Evolutionary conservation across 2,329 filamentous ascomycete species (phyloP), one percentile per base, ranked within the genome.

Genomic region (Arthrobotrys musiformis): DNA sequence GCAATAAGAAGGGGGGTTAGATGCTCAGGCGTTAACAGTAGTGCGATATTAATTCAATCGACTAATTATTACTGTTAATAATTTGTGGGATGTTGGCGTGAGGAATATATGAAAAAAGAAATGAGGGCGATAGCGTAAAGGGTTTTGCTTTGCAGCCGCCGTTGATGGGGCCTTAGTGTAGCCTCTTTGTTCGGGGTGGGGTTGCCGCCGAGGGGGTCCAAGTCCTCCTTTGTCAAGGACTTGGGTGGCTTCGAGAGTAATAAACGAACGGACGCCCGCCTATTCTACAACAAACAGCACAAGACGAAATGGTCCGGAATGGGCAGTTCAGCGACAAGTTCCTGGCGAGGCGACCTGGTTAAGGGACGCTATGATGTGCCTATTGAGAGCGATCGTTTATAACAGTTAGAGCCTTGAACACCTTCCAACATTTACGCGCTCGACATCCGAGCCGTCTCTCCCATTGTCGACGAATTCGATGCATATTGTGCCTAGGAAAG

Each of bases 181-280:
- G 33, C 28, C 48, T 52, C 44, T 70, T 58, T 62, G 35, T 72
- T 73, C 69, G 60, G 61, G 61, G 69, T 67, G 69, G 69, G 69
- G 69, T 73, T 73, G 69, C 69, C 61, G 69, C 69, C 69, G 69
- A 61, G 52, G 69, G n/a, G 69, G 67, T 62, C 54, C 54, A 62
- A 62, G 42, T 56, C 28, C 54, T 33, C 52, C 54, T 33, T 60
- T 58, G 50, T 66, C 69, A 19, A 67, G 61, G 61, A 61, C 61
- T 17, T 60, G 61, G 22, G 48, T 72, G 68, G 60, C 48, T 62
- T 58, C 60, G 60, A 72, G 58, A 50, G 37, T 72, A 58, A 64
- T 72, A 67, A 73, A 73, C 69, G 61, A 67, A 73, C 52, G 63
- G 48, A 22, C 48, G 63, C 63, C 62, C 46, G 26, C 48, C 48